Evolutionary conservation across 140 eudicot genomes (phyloP).

Genomic region (Stevia rebaudiana): DNA sequence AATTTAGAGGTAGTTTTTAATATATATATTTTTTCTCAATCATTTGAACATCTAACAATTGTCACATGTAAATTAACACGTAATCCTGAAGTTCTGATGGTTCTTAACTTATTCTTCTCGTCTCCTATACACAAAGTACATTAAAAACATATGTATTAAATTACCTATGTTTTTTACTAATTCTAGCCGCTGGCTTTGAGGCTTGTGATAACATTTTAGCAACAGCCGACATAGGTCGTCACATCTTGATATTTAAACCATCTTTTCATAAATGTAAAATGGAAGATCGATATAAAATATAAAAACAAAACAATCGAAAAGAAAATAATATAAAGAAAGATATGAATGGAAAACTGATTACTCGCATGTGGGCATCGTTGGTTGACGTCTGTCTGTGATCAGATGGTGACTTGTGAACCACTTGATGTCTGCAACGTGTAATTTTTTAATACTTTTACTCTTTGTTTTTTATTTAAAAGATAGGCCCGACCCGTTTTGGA

Average conservation of each 20-base stretch:
- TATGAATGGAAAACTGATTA: conserved; percentile 33
- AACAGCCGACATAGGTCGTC: neutral
- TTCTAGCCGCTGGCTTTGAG: too few species aligned
- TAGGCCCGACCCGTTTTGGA: conserved; percentile 39
- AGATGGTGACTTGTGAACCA: conserved; percentile 67
- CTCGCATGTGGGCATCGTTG: conserved; percentile 62
- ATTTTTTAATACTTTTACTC: conserved; percentile 1
- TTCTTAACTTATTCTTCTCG: too few species aligned
- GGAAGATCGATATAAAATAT: neutral
- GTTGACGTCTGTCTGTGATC: conserved; percentile 49
- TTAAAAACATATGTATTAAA: too few species aligned
- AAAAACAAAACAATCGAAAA: neutral
- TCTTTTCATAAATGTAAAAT: conserved; percentile 1
- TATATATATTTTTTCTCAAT: too few species aligned
- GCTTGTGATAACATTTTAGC: neutral
- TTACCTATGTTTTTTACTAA: too few species aligned
- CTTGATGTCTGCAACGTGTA: conserved; percentile 40
- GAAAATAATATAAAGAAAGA: neutral
- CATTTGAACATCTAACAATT: too few species aligned
- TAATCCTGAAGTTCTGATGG: too few species aligned
- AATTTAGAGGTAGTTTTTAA: too few species aligned
- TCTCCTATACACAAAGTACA: too few species aligned
- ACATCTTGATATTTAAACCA: neutral
- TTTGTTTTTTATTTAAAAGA: conserved; percentile 11
- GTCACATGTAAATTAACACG: too few species aligned